Evolutionary conservation across 2,329 filamentous ascomycete species (phyloP).

Genomic region (Colletotrichum aenigma): DNA sequence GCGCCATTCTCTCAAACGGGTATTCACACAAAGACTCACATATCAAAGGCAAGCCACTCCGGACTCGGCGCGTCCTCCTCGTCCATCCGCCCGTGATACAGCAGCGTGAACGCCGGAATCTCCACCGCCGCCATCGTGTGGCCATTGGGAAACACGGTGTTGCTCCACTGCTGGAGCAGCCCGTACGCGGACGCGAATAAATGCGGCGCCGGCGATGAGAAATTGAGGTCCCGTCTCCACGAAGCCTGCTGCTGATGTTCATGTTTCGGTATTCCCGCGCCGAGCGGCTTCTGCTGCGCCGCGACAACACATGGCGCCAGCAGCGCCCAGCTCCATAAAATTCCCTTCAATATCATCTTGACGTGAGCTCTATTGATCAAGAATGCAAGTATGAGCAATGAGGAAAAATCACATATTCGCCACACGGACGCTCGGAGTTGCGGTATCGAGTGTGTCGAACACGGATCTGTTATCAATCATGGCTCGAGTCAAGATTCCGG

Average conservation of each 20-base stretch:
- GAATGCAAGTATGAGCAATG: background rate
- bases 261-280: background rate
- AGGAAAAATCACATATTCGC: background rate
- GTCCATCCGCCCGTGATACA: constrained; percentile 53
- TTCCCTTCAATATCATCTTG: background rate
- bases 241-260: background rate
- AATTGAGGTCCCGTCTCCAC: constrained; percentile 37
- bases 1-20: too few species aligned
- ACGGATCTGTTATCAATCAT: constrained; percentile 1
- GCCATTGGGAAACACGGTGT: constrained; percentile 56
- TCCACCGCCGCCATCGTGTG: constrained; percentile 50
- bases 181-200: constrained; percentile 51
- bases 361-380: background rate
- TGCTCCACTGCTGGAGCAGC: constrained; percentile 53
- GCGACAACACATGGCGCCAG: background rate
- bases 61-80: constrained; percentile 45
- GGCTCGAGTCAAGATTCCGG: constrained; percentile 4
- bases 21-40: constrained; percentile 24
- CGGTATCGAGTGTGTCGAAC: background rate
- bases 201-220: constrained; percentile 50
- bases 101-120: constrained; percentile 48
- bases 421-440: background rate
- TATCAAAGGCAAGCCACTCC: constrained; percentile 57
- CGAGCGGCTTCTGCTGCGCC: constrained; percentile 1
- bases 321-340: background rate